Evolutionary conservation across 768 basidiomycete species (phyloP).

Genomic region (Psilocybe tampanensis): DNA sequence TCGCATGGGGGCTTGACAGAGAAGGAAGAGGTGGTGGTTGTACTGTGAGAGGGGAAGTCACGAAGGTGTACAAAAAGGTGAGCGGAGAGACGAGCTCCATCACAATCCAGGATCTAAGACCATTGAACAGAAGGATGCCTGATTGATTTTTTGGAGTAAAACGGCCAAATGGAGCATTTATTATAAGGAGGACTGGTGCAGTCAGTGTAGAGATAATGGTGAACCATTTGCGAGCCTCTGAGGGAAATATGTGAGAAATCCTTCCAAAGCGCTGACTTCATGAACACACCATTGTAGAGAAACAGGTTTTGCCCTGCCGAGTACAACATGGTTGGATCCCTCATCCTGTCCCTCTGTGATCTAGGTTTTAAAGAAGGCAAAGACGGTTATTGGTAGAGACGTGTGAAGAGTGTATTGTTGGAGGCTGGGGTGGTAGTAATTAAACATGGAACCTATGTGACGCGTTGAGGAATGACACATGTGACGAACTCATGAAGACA

Average conservation of each 20-base stretch:
- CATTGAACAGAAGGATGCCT: slow-evolving; percentile 58
- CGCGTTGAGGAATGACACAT: no score
- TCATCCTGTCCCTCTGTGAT: background rate
- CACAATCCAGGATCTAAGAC: slow-evolving; percentile 67
- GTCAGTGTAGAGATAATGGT: slow-evolving; percentile 39
- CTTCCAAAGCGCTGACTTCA: background rate
- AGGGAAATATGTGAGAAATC: background rate
- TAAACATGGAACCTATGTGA: no score
- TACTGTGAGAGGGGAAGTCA: slow-evolving; percentile 49
- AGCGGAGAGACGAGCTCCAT: slow-evolving; percentile 75
- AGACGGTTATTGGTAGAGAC: background rate
- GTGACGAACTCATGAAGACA: no score
- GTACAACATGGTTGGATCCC: slow-evolving; percentile 14
- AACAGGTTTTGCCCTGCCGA: slow-evolving; percentile 3
- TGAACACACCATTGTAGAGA: slow-evolving; percentile 16
- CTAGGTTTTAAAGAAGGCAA: no score
- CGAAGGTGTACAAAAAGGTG: slow-evolving; percentile 51
- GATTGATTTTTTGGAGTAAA: slow-evolving; percentile 53
- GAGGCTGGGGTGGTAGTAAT: no score
- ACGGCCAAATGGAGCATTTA: slow-evolving; percentile 83
- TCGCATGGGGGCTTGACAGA: slow-evolving; percentile 41
- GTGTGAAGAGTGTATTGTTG: no score
- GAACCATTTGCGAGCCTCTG: slow-evolving; percentile 45
- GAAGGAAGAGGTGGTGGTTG: slow-evolving; percentile 29
- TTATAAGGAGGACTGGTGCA: slow-evolving; percentile 43